A percentile compares a stretch with the other conserved stretches of the same genome.
Evolutionary conservation across 2,329 filamentous ascomycete genomes (phyloP).

Genomic region (Conoideocrella luteorostrata): DNA sequence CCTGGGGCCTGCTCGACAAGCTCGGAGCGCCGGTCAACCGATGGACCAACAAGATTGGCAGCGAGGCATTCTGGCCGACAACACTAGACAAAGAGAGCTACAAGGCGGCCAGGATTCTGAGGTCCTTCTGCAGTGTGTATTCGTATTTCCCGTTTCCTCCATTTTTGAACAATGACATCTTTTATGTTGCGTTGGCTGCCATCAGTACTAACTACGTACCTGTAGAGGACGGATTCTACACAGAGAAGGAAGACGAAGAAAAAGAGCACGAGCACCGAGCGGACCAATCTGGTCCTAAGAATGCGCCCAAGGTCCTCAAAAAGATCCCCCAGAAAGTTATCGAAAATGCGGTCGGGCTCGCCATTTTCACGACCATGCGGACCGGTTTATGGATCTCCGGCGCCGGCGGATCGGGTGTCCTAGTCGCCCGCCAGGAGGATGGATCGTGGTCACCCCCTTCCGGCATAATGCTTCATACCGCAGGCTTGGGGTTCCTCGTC

Average conservation of each 20-base stretch:
- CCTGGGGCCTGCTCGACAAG: slow-evolving; percentile 48
- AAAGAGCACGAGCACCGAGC: slow-evolving; percentile 7
- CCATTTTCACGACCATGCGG: slow-evolving; percentile 65
- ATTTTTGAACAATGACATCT: too few species aligned
- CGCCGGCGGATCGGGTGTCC: slow-evolving; percentile 59
- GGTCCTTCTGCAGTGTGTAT: slow-evolving; percentile 60
- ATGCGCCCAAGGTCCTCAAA: slow-evolving; percentile 40
- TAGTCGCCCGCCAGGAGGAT: slow-evolving; percentile 56
- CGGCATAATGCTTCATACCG: slow-evolving; percentile 73
- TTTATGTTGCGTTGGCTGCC: too few species aligned
- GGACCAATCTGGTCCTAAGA: slow-evolving; percentile 27
- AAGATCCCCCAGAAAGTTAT: slow-evolving; percentile 54
- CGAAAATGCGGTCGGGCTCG: slow-evolving; percentile 57
- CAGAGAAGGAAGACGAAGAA: slow-evolving; percentile 23
- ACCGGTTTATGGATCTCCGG: slow-evolving; percentile 61
- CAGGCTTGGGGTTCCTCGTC: slow-evolving; percentile 70
- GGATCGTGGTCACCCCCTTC: slow-evolving; percentile 72
- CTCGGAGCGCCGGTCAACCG: slow-evolving; percentile 69
- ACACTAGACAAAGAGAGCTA: slow-evolving; percentile 82
- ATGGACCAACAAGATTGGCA: slow-evolving; percentile 71
- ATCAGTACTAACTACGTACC: slow-evolving; percentile 12
- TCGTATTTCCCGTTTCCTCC: neutral
- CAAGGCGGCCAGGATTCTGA: slow-evolving; percentile 77
- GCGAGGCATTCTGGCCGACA: slow-evolving; percentile 80
- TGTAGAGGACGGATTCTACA: slow-evolving; percentile 47